Base-by-base conservation (phyloP, 1,284 basidiomycete genomes). In the Papiliotrema flavescens region DNA sequence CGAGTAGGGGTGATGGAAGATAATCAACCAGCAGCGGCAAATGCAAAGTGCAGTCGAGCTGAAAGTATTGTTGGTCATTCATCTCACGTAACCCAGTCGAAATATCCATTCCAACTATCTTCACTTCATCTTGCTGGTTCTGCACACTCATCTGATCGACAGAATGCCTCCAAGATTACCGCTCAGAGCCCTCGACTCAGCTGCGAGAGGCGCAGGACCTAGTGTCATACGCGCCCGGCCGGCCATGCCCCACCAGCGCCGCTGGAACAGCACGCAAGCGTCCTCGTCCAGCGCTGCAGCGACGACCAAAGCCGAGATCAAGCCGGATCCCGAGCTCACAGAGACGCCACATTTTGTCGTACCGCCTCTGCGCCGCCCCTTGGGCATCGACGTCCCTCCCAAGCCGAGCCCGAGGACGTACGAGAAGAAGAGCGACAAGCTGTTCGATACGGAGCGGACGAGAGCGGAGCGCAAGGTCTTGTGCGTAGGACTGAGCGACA, bases 391-490 rank as follows among this genome's bases (percentile, higher is more conserved):
- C 14, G 80, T 83, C 53, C 79, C 76, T 20, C 90, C 86, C 1
- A 81, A 79, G 7, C 81, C 83, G 1, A 69, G 79, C 9, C 71
- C 73, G 20, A 84, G 82, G 69, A 82, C 85, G 28, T 83, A 85
- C 80, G 77, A 80, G n/a, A 82, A 93, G 56, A 82, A 79, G 57
- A 81, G 83, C 57, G 84, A 85, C 50, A 85, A 88, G 44, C 76
- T 89, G 53, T 76, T 92, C 68, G 84, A 92, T 67, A 80, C 83
- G 62, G 85, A 90, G 42, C 82, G 82, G 42, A 81, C 85, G 45
- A 79, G 87, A 63, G 83, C 84, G 40, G 86, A 91, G 68, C 79
- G 90, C 49, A 80, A 83, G 64, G 86, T 88, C 70, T 68, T 95
- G 90, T 94, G 67, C n/a, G n/a, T n/a, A n/a, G n/a, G n/a, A n/a